Conservation (phyloP, 345 rosid genomes). For the Erucastrum elatum region DNA sequence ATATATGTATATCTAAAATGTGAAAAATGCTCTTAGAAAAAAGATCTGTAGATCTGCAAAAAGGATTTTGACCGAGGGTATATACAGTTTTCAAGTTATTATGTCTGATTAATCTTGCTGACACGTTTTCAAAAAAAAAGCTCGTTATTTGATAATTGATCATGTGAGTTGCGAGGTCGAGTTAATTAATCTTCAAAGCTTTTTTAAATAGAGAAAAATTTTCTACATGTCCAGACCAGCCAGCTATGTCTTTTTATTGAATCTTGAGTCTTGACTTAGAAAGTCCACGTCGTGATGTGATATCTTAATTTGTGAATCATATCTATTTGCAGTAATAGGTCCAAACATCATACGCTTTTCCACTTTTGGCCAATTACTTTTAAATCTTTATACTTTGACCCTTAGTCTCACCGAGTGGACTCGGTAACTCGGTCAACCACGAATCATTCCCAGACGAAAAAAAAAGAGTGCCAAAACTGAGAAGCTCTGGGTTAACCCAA, state of each 20-base stretch:
- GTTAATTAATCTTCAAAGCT: not conserved
- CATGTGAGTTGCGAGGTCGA: not conserved
- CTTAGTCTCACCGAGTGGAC: conserved; percentile 13
- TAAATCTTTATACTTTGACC: not conserved
- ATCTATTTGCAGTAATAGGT: not conserved
- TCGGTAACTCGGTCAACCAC: conserved; percentile 24
- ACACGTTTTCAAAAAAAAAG: not conserved
- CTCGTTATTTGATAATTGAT: not conserved
- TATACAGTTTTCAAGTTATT: too few species aligned
- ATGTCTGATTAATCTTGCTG: not conserved
- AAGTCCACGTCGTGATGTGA: not conserved
- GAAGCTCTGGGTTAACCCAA: conserved; percentile 5
- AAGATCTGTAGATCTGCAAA: not conserved
- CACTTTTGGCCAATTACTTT: conserved; percentile 3
- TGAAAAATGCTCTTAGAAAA: too few species aligned
- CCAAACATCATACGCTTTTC: not conserved
- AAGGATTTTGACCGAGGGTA: not conserved
- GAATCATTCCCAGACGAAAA: conserved; percentile 7
- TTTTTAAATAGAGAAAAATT: too few species aligned
- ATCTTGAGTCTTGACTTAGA: not conserved
- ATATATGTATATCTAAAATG: too few species aligned
- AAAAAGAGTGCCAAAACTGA: not conserved
- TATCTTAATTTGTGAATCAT: not conserved
- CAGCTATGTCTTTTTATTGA: not conserved
- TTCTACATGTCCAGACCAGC: too few species aligned